Conservation (phyloP, 2,329 filamentous ascomycete species). For the Metarhizium rileyi region DNA sequence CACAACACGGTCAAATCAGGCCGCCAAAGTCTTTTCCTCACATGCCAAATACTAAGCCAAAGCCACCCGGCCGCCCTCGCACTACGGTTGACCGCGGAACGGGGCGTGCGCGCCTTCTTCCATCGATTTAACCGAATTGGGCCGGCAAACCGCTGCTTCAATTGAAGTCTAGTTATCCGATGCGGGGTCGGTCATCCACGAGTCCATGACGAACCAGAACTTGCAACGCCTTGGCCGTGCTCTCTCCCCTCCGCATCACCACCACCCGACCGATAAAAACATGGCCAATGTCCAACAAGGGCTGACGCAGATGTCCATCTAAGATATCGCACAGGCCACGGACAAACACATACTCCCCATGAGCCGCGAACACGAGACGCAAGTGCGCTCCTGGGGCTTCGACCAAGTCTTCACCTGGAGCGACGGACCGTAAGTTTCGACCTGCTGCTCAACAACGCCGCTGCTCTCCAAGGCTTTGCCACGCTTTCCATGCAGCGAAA, state of each 20-base stretch:
- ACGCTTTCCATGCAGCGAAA: background rate
- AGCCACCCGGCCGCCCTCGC: background rate
- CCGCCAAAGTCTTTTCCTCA: no score
- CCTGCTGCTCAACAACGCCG: background rate
- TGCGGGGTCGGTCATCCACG: no score
- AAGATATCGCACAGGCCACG: background rate
- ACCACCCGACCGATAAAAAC: background rate
- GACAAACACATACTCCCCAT: conserved; percentile 12
- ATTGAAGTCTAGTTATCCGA: no score
- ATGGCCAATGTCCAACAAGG: background rate
- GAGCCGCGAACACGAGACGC: conserved; percentile 34
- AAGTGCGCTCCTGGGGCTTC: conserved; percentile 64
- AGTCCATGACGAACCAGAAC: background rate
- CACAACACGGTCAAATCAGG: no score
- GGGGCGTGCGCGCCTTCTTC: background rate
- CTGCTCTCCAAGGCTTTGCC: background rate
- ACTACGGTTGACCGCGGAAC: background rate
- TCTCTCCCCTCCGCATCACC: background rate
- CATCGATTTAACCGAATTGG: background rate
- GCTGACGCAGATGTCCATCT: background rate
- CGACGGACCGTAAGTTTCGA: conserved; percentile 52
- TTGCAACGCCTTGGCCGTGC: background rate
- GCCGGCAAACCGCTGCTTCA: background rate
- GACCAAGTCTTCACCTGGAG: conserved; percentile 61
- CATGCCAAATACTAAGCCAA: background rate